Base-by-base conservation (phyloP, 805 yeast species). In the Pichia heedii region DNA sequence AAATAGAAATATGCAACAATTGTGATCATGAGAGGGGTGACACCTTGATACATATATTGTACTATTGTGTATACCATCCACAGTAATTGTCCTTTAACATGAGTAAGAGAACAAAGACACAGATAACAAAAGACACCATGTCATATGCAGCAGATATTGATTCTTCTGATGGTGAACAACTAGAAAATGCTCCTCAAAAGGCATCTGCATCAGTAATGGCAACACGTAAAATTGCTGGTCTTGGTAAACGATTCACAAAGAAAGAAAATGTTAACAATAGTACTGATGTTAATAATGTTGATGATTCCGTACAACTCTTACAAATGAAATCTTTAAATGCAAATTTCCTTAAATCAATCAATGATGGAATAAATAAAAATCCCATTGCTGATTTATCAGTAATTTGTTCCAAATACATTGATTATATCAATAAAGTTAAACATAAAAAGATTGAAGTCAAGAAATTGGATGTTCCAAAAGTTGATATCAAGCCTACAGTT, bases 141-240 rank as follows among this genome's bases (percentile, higher is more conserved):
- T 46, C 39, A 4, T 16, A 21, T 19, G 40, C 26, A n/a, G 38
- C 16, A 13, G 48, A 35, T 3, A 40, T 10, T 9, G 27, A 12
- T 4, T 27, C 33, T 7, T 66, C 63, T 32, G 66, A 68, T 33
- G 71, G 67, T 16, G 74, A 67, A 5, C 68, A 63, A 9, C 68
- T 51, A 13, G 52, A 62, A 37, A 52, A 55, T 7, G 49, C 57
- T 32, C 65, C 70, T 29, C 46, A 53, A n/a, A 57, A 49, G 38
- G 93, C 95, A 0, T 69, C 84, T 1, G 68, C 74, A 3, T 77
- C 70, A 5, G 79, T 76, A 6, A 61, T 87, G 73, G 75, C 87
- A 22, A 71, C 65, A 44, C 70, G 96, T 54, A 82, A 78, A 65
- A 83, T 85, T 45, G 73, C 84, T 7, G 44, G 43, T 22, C 39